A percentile compares a stretch with the other conserved stretches of the same genome.
phyloP scores from a whole-genome alignment of 2,329 filamentous ascomycete species.

The Intubia oerlemansii region DNA sequence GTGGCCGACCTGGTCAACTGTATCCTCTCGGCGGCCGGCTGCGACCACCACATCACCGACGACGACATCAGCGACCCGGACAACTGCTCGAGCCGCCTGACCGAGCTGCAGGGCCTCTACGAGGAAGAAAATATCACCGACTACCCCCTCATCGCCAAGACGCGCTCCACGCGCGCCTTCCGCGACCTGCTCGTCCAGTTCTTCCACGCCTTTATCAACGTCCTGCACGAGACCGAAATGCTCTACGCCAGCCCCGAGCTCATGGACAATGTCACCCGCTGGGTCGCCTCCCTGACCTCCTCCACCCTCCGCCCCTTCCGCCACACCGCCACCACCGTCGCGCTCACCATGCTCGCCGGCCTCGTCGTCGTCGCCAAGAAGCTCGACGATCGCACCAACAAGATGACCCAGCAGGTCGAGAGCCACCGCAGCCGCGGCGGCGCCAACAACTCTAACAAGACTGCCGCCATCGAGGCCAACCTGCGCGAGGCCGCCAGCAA shows the following conservation, averaged over 20 bases:
- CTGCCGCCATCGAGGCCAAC: slow-evolving; percentile 52
- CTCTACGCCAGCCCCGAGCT: slow-evolving; percentile 59
- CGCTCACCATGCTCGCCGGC: slow-evolving; percentile 57
- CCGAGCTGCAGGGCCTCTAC: slow-evolving; percentile 74
- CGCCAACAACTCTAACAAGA: slow-evolving; percentile 39
- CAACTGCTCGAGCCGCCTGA: slow-evolving; percentile 55
- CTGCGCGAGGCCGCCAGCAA: slow-evolving; percentile 49
- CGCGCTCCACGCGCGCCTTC: slow-evolving; percentile 57
- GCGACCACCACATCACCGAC: slow-evolving; percentile 53
- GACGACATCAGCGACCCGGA: slow-evolving; percentile 83
- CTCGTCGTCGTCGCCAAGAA: slow-evolving; percentile 32
- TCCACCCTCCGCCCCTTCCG: slow-evolving; percentile 74
- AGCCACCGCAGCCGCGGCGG: slow-evolving; percentile 48
- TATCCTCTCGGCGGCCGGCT: slow-evolving; percentile 53
- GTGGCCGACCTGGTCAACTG: slow-evolving; percentile 45
- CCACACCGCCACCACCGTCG: slow-evolving; percentile 77
- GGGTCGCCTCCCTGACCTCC: slow-evolving; percentile 81
- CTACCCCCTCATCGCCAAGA: slow-evolving; percentile 74
- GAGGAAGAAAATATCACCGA: slow-evolving; percentile 52
- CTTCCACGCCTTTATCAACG: slow-evolving; percentile 53
- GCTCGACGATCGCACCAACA: slow-evolving; percentile 39
- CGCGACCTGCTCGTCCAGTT: slow-evolving; percentile 59
- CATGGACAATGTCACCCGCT: slow-evolving; percentile 74
- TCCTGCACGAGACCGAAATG: slow-evolving; percentile 61
- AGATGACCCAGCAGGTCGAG: slow-evolving; percentile 58